Percentiles rank a stretch among this genome's conserved stretches.
Conservation (phyloP, 352 stramenopile genomes). For the Phytophthora capsici region DNA sequence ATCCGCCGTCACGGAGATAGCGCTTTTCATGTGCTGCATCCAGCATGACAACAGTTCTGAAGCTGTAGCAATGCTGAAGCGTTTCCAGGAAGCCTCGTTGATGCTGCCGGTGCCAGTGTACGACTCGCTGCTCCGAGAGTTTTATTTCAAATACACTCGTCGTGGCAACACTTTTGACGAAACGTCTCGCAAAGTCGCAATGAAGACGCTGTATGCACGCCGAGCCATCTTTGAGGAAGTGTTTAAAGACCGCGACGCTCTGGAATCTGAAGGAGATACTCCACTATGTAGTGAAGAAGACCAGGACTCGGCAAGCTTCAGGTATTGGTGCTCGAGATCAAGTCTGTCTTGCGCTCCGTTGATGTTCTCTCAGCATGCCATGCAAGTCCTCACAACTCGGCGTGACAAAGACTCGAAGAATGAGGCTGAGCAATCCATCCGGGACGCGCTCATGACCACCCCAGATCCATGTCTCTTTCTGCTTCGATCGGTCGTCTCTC, state of each 20-base stretch:
- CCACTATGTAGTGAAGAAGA: conserved; percentile 4
- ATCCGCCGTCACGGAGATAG: conserved; percentile 64
- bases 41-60: conserved; percentile 47
- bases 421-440: conserved; percentile 53
- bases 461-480: conserved; percentile 66
- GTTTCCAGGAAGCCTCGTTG: conserved; percentile 51
- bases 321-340: conserved; percentile 62
- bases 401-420: conserved; percentile 74
- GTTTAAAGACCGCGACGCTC: conserved; percentile 46
- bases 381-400: conserved; percentile 72
- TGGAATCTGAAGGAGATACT: conserved; percentile 30
- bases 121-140: conserved; percentile 72
- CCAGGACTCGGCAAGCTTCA: conserved; percentile 34
- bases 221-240: conserved; percentile 63
- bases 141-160: conserved; percentile 83
- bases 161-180: conserved; percentile 65
- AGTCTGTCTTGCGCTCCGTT: conserved; percentile 54
- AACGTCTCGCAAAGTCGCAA: conserved; percentile 56
- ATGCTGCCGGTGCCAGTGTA: conserved; percentile 71
- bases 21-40: conserved; percentile 70
- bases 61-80: conserved; percentile 46
- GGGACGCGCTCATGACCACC: conserved; percentile 50
- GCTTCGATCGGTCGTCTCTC: conserved; percentile 51
- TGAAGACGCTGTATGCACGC: conserved; percentile 66
- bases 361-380: conserved; percentile 77